Evolutionary conservation across 331 rosid species (phyloP).

Genomic region (Rosa hybrid): DNA sequence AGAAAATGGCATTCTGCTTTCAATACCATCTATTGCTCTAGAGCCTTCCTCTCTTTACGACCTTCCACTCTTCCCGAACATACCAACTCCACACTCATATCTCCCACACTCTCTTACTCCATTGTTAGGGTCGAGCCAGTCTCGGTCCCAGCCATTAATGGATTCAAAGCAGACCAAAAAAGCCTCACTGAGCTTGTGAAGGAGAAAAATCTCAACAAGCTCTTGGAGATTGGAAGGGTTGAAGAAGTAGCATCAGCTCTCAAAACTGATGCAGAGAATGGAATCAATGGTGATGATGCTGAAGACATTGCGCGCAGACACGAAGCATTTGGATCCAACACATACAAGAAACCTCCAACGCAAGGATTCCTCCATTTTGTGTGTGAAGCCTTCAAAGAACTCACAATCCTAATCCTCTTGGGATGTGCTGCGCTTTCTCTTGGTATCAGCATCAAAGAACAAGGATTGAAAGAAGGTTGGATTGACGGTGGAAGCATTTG

Average conservation of each 20-base stretch:
- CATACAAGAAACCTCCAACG: slow-evolving; percentile 20
- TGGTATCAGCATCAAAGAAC: slow-evolving; percentile 35
- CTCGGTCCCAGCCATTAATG: not conserved
- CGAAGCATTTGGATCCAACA: slow-evolving; percentile 31
- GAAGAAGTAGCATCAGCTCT: slow-evolving; percentile 8
- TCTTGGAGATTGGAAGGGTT: slow-evolving; percentile 22
- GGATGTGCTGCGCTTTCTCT: slow-evolving; percentile 40
- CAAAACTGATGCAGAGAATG: not conserved
- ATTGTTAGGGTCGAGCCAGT: not conserved
- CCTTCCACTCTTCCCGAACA: not conserved
- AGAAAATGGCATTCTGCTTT: slow-evolving; percentile 41
- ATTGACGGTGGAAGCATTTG: slow-evolving; percentile 42
- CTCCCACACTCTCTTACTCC: not conserved
- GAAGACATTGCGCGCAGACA: slow-evolving; percentile 9
- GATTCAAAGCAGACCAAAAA: slow-evolving; percentile 6
- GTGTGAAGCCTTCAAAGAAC: slow-evolving; percentile 27
- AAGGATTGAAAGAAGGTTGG: slow-evolving; percentile 43
- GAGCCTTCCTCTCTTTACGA: slow-evolving; percentile 21
- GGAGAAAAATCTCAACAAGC: slow-evolving; percentile 12
- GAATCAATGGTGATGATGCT: slow-evolving; percentile 7
- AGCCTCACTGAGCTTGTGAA: slow-evolving; percentile 25
- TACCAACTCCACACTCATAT: not conserved
- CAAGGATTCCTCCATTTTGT: slow-evolving; percentile 31
- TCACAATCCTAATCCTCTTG: slow-evolving; percentile 31
- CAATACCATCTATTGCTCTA: slow-evolving; percentile 25